Evolutionary conservation across 495 filamentous ascomycete genomes (phyloP).

Genomic region (Hypomontagnella submonticulosa): DNA sequence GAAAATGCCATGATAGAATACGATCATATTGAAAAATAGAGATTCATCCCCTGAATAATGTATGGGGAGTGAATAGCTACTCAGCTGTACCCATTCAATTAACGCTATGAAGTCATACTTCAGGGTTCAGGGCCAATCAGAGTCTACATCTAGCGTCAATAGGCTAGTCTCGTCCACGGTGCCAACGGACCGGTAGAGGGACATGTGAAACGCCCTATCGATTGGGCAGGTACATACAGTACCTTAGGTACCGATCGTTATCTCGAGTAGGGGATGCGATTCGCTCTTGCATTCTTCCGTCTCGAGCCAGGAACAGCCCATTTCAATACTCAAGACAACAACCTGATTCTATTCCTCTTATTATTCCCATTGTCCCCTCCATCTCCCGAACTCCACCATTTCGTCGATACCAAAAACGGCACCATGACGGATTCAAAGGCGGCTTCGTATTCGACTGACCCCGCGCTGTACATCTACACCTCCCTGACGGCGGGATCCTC

Average conservation of each 20-base stretch:
- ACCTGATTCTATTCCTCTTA: conserved; percentile 17
- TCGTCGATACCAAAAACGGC: conserved; percentile 10
- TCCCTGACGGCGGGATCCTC: conserved; percentile 95
- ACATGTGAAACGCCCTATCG: conserved; percentile 31
- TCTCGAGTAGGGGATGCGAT: conserved; percentile 19
- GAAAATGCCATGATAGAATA: too few relatives aligned
- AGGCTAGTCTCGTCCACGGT: conserved; percentile 18
- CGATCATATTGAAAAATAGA: too few relatives aligned
- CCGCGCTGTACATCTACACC: conserved; percentile 90
- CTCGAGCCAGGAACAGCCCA: conserved; percentile 13
- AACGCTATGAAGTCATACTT: conserved; percentile 34
- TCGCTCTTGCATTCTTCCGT: conserved; percentile 31
- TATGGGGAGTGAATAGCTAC: background rate
- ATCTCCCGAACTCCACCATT: background rate
- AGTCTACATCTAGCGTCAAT: conserved; percentile 13
- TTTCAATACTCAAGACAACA: conserved; percentile 21
- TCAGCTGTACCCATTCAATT: conserved; percentile 17
- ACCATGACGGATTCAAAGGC: conserved; percentile 61
- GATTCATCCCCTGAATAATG: background rate
- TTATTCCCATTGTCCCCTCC: background rate
- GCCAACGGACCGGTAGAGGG: conserved; percentile 18
- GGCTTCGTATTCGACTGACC: conserved; percentile 73
- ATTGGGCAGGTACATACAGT: conserved; percentile 13
- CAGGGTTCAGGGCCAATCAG: conserved; percentile 26
- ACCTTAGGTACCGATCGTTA: conserved; percentile 23